Percentiles rank a stretch among this genome's conserved stretches.
These are phyloP conservation scores for Calonectria crousiana DNA, from an alignment of 2,329 filamentous ascomycete genomes.

Conservation along the genomic window DNA sequence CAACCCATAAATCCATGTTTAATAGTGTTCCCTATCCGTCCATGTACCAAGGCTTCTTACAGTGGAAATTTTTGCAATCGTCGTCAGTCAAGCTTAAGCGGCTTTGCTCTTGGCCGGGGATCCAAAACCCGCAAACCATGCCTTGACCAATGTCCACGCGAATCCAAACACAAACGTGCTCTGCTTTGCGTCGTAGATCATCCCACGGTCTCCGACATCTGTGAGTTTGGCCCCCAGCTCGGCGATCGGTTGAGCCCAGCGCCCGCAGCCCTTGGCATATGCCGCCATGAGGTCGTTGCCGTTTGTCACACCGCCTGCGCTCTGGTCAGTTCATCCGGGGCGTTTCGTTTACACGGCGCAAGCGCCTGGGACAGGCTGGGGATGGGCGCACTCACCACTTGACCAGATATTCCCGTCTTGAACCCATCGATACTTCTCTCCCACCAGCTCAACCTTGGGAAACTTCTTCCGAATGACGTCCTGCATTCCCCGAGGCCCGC, in stretches of 20 bases:
- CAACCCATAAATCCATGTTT: neutral
- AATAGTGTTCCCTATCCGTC: neutral
- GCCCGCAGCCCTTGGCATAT: constrained; percentile 59
- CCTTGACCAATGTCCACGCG: constrained; percentile 54
- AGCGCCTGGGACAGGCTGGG: neutral
- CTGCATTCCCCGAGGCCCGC: constrained; percentile 61
- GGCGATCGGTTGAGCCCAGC: constrained; percentile 57
- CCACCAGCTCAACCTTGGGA: constrained; percentile 56
- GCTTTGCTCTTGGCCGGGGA: constrained; percentile 16
- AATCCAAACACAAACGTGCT: constrained; percentile 48
- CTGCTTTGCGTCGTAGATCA: constrained; percentile 56
- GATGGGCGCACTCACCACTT: constrained; percentile 56
- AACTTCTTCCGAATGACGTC: constrained; percentile 52
- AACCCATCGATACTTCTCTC: constrained; percentile 62
- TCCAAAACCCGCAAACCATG: constrained; percentile 33
- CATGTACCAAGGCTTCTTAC: neutral
- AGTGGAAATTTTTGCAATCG: neutral
- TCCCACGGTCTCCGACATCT: constrained; percentile 62
- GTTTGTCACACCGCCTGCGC: constrained; percentile 65
- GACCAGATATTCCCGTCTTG: constrained; percentile 68
- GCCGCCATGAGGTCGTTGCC: constrained; percentile 68
- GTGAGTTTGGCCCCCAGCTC: constrained; percentile 59
- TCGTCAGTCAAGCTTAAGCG: neutral
- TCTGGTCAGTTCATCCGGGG: neutral
- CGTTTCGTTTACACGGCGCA: neutral